phyloP scores from a whole-genome alignment of 306 rosid genomes.

The Neltuma alba region DNA sequence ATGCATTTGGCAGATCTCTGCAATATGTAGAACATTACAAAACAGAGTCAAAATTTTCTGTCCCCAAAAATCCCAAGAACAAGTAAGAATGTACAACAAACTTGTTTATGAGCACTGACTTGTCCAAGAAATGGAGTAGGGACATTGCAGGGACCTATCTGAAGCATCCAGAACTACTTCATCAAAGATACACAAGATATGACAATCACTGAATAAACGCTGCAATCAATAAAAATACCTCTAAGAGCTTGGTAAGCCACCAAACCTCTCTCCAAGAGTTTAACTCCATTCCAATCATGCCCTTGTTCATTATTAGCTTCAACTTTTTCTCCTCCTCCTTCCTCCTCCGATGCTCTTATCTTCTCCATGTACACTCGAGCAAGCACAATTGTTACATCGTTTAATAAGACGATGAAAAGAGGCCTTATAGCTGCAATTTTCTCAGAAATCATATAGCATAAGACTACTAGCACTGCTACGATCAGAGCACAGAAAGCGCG shows the following conservation, averaged over 20 bases:
- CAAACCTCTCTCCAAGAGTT: slow-evolving; percentile 84
- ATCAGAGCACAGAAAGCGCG: slow-evolving; percentile 59
- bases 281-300: slow-evolving; percentile 70
- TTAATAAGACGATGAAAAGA: slow-evolving; percentile 67
- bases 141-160: slow-evolving; percentile 1
- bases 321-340: slow-evolving; percentile 39
- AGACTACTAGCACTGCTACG: slow-evolving; percentile 62
- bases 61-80: slow-evolving; percentile 21
- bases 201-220: slow-evolving; percentile 72
- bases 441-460: slow-evolving; percentile 48
- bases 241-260: slow-evolving; percentile 75
- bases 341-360: slow-evolving; percentile 39
- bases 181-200: slow-evolving; percentile 65
- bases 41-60: slow-evolving; percentile 19
- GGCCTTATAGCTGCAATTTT: slow-evolving; percentile 61
- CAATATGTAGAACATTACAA: not conserved
- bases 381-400: slow-evolving; percentile 62
- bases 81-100: slow-evolving; percentile 33
- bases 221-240: slow-evolving; percentile 74
- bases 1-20: not conserved
- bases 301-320: slow-evolving; percentile 36
- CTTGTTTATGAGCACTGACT: slow-evolving; percentile 21
- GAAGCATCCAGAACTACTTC: slow-evolving; percentile 33
- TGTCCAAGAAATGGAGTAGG: slow-evolving; percentile 1
- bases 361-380: slow-evolving; percentile 46